Conservation (phyloP, 371 early-diverging fungal species). For the Lichtheimia ramosa region DNA sequence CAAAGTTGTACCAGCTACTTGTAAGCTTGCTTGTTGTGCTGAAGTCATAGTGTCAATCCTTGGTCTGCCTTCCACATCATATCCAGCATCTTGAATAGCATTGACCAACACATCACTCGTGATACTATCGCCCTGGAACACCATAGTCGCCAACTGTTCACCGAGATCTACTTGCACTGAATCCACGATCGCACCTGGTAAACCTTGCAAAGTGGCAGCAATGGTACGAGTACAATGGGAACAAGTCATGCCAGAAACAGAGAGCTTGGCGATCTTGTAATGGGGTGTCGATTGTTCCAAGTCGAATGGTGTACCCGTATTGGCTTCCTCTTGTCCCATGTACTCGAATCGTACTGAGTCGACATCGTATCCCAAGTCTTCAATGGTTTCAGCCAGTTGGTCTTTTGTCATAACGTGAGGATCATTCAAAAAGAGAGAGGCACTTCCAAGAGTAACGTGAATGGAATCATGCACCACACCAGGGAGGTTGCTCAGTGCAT, state of each 20-base stretch:
- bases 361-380: conserved; percentile 69
- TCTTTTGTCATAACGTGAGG: conserved; percentile 16
- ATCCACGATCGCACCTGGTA: conserved; percentile 52
- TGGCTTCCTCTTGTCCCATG: neutral
- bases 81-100: conserved; percentile 64
- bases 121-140: conserved; percentile 29
- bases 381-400: conserved; percentile 46
- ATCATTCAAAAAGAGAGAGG: conserved; percentile 33
- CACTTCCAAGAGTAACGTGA: conserved; percentile 44
- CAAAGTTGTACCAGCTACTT: neutral
- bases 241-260: conserved; percentile 82
- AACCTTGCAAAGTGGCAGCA: conserved; percentile 33
- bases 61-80: conserved; percentile 48
- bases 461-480: conserved; percentile 54
- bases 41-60: conserved; percentile 11
- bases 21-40: neutral
- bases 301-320: neutral
- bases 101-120: conserved; percentile 29
- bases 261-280: conserved; percentile 19
- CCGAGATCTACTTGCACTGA: conserved; percentile 52
- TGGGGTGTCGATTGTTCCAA: too few species aligned
- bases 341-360: conserved; percentile 13
- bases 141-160: conserved; percentile 39
- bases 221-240: conserved; percentile 74
- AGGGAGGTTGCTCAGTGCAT: conserved; percentile 47